Evolutionary conservation across 2,329 filamentous ascomycete genomes (phyloP).

Genomic region (Macrophomina pseudophaseolina): DNA sequence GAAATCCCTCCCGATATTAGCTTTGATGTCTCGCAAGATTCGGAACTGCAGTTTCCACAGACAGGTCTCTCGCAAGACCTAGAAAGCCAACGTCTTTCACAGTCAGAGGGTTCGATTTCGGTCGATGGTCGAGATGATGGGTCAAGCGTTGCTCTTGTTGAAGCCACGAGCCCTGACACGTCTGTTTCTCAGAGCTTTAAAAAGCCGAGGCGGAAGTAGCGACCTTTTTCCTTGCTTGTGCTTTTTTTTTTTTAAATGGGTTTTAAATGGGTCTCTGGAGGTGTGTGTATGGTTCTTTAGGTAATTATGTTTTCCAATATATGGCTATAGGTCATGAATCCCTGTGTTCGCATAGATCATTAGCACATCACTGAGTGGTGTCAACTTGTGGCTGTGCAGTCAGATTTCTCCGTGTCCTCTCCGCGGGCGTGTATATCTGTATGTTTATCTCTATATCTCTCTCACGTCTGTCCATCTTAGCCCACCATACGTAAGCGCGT

Average conservation of each 20-base stretch:
- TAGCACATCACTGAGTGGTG: too few relatives aligned
- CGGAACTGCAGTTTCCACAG: constrained; percentile 12
- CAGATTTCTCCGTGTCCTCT: too few relatives aligned
- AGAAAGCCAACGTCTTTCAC: neutral
- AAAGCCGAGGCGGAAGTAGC: neutral
- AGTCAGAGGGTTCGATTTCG: constrained; percentile 2
- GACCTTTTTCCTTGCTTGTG: neutral
- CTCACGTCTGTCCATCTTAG: too few relatives aligned
- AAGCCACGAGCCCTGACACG: neutral
- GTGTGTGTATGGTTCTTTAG: too few relatives aligned
- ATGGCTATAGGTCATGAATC: too few relatives aligned
- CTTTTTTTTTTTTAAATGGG: neutral
- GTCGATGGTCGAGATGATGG: neutral
- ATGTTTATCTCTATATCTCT: too few relatives aligned
- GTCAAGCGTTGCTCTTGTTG: neutral
- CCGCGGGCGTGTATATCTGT: too few relatives aligned
- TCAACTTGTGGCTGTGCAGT: too few relatives aligned
- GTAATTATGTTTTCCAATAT: too few relatives aligned
- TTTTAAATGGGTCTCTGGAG: too few relatives aligned
- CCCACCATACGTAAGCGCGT: too few relatives aligned
- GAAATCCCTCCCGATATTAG: constrained; percentile 3
- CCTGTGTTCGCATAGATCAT: too few relatives aligned
- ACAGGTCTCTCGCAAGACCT: neutral
- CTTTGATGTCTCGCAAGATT: neutral
- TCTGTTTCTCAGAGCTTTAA: neutral